These are phyloP conservation scores for Termitomyces sp. DNA, from an alignment of 768 basidiomycete species.

Conservation along the genomic window DNA sequence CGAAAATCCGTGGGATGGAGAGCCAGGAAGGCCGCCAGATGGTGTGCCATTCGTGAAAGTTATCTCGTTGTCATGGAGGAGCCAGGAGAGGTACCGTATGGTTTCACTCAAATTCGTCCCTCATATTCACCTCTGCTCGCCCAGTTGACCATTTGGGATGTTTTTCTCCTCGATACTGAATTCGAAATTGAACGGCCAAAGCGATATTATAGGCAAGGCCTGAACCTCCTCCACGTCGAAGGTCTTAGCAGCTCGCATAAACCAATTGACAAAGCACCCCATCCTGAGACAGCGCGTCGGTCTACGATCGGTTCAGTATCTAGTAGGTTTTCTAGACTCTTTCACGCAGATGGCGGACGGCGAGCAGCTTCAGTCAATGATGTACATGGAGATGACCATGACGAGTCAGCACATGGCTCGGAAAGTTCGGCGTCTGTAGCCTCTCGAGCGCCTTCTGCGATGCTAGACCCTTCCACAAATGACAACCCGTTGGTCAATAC, in stretches of 20 bases:
- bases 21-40: constrained; percentile 62
- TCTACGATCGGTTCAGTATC: constrained; percentile 46
- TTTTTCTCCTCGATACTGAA: constrained; percentile 86
- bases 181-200: constrained; percentile 89
- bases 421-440: constrained; percentile 21
- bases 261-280: constrained; percentile 1
- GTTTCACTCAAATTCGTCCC: neutral
- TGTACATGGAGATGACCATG: constrained; percentile 1
- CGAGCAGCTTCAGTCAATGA: constrained; percentile 14
- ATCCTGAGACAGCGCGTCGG: constrained; percentile 22
- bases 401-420: constrained; percentile 14
- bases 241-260: constrained; percentile 11
- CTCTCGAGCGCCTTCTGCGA: constrained; percentile 42
- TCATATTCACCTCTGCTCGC: constrained; percentile 20
- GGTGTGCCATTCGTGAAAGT: constrained; percentile 92
- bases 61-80: constrained; percentile 86
- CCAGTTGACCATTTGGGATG: constrained; percentile 85
- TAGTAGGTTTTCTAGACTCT: constrained; percentile 36
- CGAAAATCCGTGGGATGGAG: constrained; percentile 57
- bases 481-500: constrained; percentile 42
- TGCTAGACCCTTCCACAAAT: constrained; percentile 82
- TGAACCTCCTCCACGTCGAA: constrained; percentile 54
- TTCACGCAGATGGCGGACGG: constrained; percentile 27
- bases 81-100: constrained; percentile 65
- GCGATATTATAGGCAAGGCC: constrained; percentile 81